phyloP scores from a whole-genome alignment of 257 asterid species.

The Gynochthodes officinalis region DNA sequence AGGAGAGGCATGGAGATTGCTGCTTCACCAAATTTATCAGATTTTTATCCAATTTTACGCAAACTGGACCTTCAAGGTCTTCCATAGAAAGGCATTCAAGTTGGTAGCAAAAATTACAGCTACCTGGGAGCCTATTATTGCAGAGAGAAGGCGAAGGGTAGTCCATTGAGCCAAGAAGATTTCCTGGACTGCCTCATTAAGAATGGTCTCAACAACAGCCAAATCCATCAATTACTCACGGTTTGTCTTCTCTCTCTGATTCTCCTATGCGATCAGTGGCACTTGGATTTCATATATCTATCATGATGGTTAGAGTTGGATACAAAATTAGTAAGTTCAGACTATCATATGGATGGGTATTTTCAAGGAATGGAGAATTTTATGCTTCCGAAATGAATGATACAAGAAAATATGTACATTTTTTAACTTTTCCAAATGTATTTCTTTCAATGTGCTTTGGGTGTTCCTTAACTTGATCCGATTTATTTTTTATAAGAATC shows the following conservation, averaged over 20 bases:
- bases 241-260: constrained; percentile 9
- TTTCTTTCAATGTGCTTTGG: neutral
- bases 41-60: constrained; percentile 35
- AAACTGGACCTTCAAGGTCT: constrained; percentile 46
- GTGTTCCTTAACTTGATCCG: neutral
- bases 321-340: too few relatives aligned
- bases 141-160: constrained; percentile 26
- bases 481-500: neutral
- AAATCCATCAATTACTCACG: constrained; percentile 36
- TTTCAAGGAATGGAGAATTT: too few relatives aligned
- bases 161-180: constrained; percentile 6
- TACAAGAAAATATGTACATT: too few relatives aligned
- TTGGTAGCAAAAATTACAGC: constrained; percentile 3
- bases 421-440: too few relatives aligned
- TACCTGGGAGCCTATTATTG: constrained; percentile 35
- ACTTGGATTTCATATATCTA: too few relatives aligned
- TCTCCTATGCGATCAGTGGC: neutral
- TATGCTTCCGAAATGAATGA: too few relatives aligned
- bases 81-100: constrained; percentile 13
- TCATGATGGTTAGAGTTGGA: too few relatives aligned
- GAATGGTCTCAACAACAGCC: constrained; percentile 28
- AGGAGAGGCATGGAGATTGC: constrained; percentile 18
- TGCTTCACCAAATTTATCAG: constrained; percentile 32
- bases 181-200: constrained; percentile 31
- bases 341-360: too few relatives aligned